Evolutionary conservation across 352 stramenopile species (phyloP), one percentile per base, ranked within the genome.

Genomic region (Peronospora belbahrii): DNA sequence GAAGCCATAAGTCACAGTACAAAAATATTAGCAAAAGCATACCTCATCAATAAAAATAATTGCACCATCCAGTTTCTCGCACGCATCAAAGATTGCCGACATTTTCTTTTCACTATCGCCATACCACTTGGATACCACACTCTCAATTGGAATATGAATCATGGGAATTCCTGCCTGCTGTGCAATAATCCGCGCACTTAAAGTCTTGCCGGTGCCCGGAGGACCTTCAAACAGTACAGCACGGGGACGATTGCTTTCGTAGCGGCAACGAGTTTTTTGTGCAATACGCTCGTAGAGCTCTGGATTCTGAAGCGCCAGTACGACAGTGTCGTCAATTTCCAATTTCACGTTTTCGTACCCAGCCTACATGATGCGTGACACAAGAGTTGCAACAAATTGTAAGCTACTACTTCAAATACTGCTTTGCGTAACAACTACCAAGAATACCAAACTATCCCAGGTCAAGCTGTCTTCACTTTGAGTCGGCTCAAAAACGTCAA

Each of bases 41-140:
- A 93, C 79, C 64, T 97, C 91, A 48, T 97, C 91, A 56, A 97
- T 95, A 44, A 97, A 97, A 55, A 97, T 94, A 56, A 97, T 96
- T 13, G 83, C 82, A 7, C 82, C 85, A 34, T 92, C 79, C 17
- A 97, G 62, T 56, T 96, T 88, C 47, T 97, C 83, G 51, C 86
- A 96, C 0, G 85, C 80, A 36, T 97, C 88, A 59, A 97, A 95
- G 35, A 97, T 97, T n/a, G 81, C 62, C 36, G 80, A 88, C 68
- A 97, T 88, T 40, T 95, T 93, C 64, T 96, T 96, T 56, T 97
- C 89, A 68, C 86, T 96, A 48, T 97, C 90, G 14, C 90, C 90
- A 42, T 97, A 97, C 83, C 83, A 97, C 56, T 97, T 97, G 20
- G 83, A 95, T 27, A 97, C 85, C 36, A 97, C 81, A 48, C 76